These are phyloP conservation scores for Rhodotorula babjevae DNA, from an alignment of 768 basidiomycete genomes.

Conservation along the genomic window DNA sequence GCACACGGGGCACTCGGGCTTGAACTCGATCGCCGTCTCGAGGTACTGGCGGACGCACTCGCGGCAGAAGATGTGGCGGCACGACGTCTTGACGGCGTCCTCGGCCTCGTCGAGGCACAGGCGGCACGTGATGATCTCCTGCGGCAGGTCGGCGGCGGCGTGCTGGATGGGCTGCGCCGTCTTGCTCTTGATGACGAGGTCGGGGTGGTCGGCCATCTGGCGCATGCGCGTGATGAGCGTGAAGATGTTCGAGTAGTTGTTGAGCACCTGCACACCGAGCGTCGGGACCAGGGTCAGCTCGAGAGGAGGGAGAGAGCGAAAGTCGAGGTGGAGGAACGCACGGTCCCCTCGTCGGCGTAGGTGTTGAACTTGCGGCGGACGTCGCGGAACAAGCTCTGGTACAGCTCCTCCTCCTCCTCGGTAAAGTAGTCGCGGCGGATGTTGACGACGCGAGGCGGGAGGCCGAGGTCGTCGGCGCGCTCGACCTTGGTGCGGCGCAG, in stretches of 20 bases:
- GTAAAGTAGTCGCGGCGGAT: constrained; percentile 89
- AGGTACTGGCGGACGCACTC: constrained; percentile 94
- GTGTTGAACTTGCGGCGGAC: constrained; percentile 87
- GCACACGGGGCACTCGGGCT: constrained; percentile 94
- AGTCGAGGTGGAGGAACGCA: too few species aligned
- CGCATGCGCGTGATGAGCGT: constrained; percentile 81
- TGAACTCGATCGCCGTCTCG: constrained; percentile 64
- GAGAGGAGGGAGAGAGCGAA: constrained; percentile 1
- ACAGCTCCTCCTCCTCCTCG: constrained; percentile 83
- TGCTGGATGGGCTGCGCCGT: constrained; percentile 62
- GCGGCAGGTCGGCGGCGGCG: constrained; percentile 54
- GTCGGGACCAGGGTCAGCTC: too few species aligned
- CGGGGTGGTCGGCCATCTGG: constrained; percentile 59
- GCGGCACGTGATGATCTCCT: constrained; percentile 57
- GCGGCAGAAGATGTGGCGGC: constrained; percentile 80
- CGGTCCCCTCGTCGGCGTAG: constrained; percentile 80
- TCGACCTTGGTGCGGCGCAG: constrained; percentile 67
- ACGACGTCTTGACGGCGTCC: constrained; percentile 90
- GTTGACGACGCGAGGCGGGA: constrained; percentile 85
- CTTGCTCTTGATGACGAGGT: constrained; percentile 83
- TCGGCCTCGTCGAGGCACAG: constrained; percentile 96
- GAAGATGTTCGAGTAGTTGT: constrained; percentile 70
- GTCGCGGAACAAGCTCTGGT: constrained; percentile 66
- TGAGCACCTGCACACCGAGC: constrained; percentile 6
- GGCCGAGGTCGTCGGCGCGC: constrained; percentile 89